Evolutionary conservation across 2,329 filamentous ascomycete species (phyloP), one percentile per base, ranked within the genome.

Genomic region (Claviceps paspali): DNA sequence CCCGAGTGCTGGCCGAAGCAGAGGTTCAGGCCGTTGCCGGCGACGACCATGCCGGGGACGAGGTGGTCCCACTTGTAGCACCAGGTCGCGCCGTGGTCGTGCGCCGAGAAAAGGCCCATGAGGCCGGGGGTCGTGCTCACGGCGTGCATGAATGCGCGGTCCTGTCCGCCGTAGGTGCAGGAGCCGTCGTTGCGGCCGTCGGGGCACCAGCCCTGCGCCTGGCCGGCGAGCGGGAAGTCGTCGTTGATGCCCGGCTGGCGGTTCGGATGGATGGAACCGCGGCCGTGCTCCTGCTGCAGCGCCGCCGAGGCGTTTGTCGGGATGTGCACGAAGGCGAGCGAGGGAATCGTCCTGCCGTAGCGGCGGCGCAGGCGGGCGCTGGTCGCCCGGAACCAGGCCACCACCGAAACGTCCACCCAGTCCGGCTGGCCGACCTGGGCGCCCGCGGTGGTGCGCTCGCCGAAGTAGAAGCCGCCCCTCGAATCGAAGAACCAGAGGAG

Each of bases 401-500:
- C 64, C 9, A 66, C 64, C 7, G 51, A 53, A 5, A 42, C 36
- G 35, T 67, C 58, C 3, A 69, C 65, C 65, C 65, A 69, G 40
- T 61, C 55, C 0, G 60, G 60, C 24, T 60, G 56, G 0, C 51
- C 52, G 14, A 59, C 46, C 3, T 45, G 40, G n/a, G 48, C 46
- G 11, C 55, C 47, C 30, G 50, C 38, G 11, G 51, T 35, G 36
- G 59, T 37, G 31, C 45, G 47, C 43, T 56, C 47, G 40, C 66
- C 64, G 46, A 65, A 73, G 34, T 62, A 58, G 36, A 61, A 60
- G 6, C 76, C 76, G 26, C 77, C 76, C 12, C 70, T 63, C 38
- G 65, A 71, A 48, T 84, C 80, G 47, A 85, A 82, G 56, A 83
- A 83, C 76, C 78, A 85, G 2, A 85, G 59, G 1, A 84, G 48